A percentile compares a stretch with the other conserved stretches of the same genome.
phyloP scores from a whole-genome alignment of 1,139 yeast species.

The Yamadazyma atmosphaerica region DNA sequence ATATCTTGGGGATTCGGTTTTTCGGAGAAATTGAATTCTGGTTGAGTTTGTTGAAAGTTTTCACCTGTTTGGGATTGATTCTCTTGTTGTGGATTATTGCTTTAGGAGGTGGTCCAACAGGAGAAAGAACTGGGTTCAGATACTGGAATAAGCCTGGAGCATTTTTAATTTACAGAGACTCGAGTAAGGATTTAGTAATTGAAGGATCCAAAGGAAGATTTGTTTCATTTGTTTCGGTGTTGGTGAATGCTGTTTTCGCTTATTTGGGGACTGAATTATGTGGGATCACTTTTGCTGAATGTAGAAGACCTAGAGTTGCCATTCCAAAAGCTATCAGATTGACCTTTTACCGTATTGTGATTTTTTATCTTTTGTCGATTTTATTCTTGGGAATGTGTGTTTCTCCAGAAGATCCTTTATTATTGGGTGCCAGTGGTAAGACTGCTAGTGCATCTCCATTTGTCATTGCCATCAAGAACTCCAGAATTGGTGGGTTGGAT shows the following conservation, averaged over 20 bases:
- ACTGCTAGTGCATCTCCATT: slow-evolving; percentile 81
- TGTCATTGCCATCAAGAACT: slow-evolving; percentile 50
- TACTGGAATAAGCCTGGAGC: slow-evolving; percentile 69
- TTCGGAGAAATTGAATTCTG: slow-evolving; percentile 74
- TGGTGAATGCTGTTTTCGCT: slow-evolving; percentile 75
- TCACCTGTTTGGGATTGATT: slow-evolving; percentile 57
- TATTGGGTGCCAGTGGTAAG: slow-evolving; percentile 42
- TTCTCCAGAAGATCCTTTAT: slow-evolving; percentile 62
- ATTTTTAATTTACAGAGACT: slow-evolving; percentile 46
- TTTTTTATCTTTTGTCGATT: slow-evolving; percentile 67
- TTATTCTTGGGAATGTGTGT: slow-evolving; percentile 75
- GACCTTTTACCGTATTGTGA: slow-evolving; percentile 72
- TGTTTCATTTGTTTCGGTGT: slow-evolving; percentile 63
- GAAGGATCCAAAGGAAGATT: slow-evolving; percentile 41
- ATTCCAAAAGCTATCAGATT: slow-evolving; percentile 77
- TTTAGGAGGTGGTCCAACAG: slow-evolving; percentile 60
- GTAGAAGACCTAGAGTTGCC: slow-evolving; percentile 70
- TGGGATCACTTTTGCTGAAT: slow-evolving; percentile 74
- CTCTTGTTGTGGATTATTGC: slow-evolving; percentile 48
- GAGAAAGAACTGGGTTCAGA: slow-evolving; percentile 64
- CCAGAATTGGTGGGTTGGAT: slow-evolving; percentile 42
- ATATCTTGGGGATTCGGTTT: slow-evolving; percentile 59
- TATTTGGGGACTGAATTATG: slow-evolving; percentile 74
- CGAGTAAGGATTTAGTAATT: slow-evolving; percentile 22
- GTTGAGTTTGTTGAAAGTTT: slow-evolving; percentile 58